These are phyloP conservation scores for Truncatella angustata DNA, from an alignment of 2,329 filamentous ascomycete genomes.

Conservation along the genomic window DNA sequence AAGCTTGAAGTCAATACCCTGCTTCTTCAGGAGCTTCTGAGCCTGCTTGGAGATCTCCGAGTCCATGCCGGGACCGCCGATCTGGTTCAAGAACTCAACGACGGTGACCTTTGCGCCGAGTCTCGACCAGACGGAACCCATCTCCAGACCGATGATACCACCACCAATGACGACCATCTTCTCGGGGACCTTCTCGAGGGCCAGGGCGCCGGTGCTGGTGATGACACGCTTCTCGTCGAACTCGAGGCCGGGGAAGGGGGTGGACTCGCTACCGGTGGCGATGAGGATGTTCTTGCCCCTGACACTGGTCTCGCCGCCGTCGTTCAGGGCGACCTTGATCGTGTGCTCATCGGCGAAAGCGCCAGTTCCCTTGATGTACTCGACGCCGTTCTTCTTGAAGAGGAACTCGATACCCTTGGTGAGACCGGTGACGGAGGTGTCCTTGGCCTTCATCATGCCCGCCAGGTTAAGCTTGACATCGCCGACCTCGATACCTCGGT, in stretches of 20 bases:
- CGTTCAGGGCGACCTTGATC: slow-evolving; percentile 83
- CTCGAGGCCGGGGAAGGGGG: slow-evolving; percentile 91
- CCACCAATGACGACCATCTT: slow-evolving; percentile 97
- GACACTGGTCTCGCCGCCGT: slow-evolving; percentile 86
- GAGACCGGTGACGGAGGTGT: slow-evolving; percentile 80
- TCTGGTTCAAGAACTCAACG: slow-evolving; percentile 93
- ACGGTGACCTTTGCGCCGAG: slow-evolving; percentile 94
- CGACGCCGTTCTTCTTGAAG: slow-evolving; percentile 98
- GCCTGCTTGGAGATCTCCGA: slow-evolving; percentile 84
- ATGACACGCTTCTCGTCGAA: slow-evolving; percentile 98
- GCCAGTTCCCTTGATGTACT: slow-evolving; percentile 93
- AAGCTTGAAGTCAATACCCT: slow-evolving; percentile 97
- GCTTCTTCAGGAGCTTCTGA: slow-evolving; percentile 92
- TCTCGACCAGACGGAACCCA: slow-evolving; percentile 96
- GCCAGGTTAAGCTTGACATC: slow-evolving; percentile 94
- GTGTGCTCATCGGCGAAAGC: slow-evolving; percentile 87
- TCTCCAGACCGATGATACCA: slow-evolving; percentile 98
- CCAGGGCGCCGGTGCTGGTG: slow-evolving; percentile 91
- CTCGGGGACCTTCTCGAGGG: slow-evolving; percentile 87
- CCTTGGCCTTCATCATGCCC: slow-evolving; percentile 99
- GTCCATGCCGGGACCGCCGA: slow-evolving; percentile 98
- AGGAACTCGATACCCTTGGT: slow-evolving; percentile 98
- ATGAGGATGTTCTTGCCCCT: slow-evolving; percentile 97
- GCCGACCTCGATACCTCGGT: slow-evolving; percentile 94
- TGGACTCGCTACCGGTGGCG: slow-evolving; percentile 91